Conservation (phyloP, 2,329 filamentous ascomycete genomes). For the Pseudogymnoascus sp. region DNA sequence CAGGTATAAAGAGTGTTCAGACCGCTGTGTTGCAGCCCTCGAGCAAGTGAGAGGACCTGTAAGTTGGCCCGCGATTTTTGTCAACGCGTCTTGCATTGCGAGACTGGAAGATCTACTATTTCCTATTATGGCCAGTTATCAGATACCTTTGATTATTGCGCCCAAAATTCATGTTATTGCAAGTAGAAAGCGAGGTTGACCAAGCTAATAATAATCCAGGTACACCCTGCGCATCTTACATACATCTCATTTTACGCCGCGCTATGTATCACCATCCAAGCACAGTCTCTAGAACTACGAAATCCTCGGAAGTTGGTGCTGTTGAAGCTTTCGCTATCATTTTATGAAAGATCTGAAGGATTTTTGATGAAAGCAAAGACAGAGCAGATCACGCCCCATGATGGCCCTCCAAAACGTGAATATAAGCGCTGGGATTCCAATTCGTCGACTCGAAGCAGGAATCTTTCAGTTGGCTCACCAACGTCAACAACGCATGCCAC, state of each 20-base stretch:
- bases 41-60: slow-evolving; percentile 24
- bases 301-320: slow-evolving; percentile 1
- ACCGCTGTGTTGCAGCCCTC: slow-evolving; percentile 24
- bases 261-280: slow-evolving; percentile 23
- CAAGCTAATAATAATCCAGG: slow-evolving; percentile 7
- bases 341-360: slow-evolving; percentile 1
- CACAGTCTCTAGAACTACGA: slow-evolving; percentile 16
- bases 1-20: slow-evolving; percentile 25
- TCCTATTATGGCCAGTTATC: slow-evolving; percentile 14
- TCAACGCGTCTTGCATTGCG: background rate
- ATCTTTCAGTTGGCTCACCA: background rate
- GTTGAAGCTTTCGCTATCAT: background rate
- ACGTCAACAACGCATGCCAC: background rate
- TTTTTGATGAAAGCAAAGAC: background rate
- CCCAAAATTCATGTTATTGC: background rate
- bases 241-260: slow-evolving; percentile 28
- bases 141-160: background rate
- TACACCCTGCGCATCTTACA: slow-evolving; percentile 25
- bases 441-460: background rate
- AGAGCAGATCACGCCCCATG: background rate
- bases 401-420: background rate
- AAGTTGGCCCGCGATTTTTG: slow-evolving; percentile 12
- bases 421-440: background rate
- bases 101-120: slow-evolving; percentile 10
- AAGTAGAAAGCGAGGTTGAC: background rate